Conservation (phyloP, 164 flowering plant genomes). For the Chimonanthus salicifolius region DNA sequence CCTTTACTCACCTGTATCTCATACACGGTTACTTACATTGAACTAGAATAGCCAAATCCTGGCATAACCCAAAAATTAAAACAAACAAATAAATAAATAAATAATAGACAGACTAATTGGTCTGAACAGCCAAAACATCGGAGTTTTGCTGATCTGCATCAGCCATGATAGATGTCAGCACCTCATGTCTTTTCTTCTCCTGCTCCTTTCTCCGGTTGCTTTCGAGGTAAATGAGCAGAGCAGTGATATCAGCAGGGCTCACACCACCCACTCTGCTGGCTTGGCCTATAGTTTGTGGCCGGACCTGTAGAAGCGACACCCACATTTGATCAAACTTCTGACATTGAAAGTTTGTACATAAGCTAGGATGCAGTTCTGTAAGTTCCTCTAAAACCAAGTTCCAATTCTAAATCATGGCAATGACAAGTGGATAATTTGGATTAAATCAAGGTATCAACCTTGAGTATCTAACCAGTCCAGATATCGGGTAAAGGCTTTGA, state of each 20-base stretch:
- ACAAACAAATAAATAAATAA: too few species aligned
- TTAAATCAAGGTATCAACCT: too few species aligned
- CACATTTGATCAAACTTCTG: neutral
- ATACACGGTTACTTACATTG: too few species aligned
- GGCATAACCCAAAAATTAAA: too few species aligned
- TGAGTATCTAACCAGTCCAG: too few species aligned
- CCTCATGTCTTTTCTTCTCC: constrained; percentile 37
- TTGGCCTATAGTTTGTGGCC: constrained; percentile 95
- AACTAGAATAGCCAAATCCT: too few species aligned
- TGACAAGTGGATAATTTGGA: neutral
- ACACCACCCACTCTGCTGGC: constrained; percentile 97
- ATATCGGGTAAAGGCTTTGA: too few species aligned
- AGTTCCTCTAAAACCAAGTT: neutral
- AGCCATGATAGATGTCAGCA: constrained; percentile 29
- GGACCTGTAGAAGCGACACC: constrained; percentile 46
- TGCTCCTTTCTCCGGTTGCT: constrained; percentile 59
- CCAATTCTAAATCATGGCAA: neutral
- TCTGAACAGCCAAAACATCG: constrained; percentile 20
- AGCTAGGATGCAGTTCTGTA: neutral
- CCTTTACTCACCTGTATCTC: too few species aligned
- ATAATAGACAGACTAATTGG: neutral
- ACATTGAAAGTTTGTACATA: neutral
- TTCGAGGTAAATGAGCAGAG: constrained; percentile 84
- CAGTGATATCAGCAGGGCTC: constrained; percentile 93
- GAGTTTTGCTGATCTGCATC: constrained; percentile 27